phyloP scores from a whole-genome alignment of 805 yeast species.

The Wickerhamiella occidentalis region DNA sequence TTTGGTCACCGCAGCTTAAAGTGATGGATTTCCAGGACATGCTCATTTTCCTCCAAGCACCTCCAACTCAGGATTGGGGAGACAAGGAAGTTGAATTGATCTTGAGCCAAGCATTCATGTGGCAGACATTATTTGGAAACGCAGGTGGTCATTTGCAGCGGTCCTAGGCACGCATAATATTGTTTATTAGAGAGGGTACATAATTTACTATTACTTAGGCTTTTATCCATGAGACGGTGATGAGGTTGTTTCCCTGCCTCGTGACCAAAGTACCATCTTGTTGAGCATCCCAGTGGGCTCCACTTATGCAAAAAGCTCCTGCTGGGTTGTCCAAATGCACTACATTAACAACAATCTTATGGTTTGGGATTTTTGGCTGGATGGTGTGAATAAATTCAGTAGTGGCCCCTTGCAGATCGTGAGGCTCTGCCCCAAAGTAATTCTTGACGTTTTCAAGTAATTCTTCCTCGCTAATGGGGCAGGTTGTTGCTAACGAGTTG shows the following conservation, averaged over 20 bases:
- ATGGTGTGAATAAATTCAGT: constrained; percentile 3
- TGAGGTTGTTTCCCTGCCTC: constrained; percentile 8
- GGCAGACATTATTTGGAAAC: constrained; percentile 87
- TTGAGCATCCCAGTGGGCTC: constrained; percentile 22
- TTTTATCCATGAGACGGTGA: constrained; percentile 19
- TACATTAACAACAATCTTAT: constrained; percentile 19
- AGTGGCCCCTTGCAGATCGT: background rate
- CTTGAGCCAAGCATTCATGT: constrained; percentile 88
- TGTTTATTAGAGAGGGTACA: background rate
- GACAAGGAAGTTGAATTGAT: constrained; percentile 85
- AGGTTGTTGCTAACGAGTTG: constrained; percentile 1
- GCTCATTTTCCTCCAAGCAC: constrained; percentile 77
- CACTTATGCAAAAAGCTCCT: constrained; percentile 17
- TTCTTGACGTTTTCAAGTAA: constrained; percentile 12
- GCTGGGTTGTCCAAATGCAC: constrained; percentile 13
- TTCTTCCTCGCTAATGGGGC: constrained; percentile 16
- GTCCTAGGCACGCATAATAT: background rate
- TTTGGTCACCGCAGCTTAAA: constrained; percentile 69
- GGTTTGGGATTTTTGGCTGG: constrained; percentile 16
- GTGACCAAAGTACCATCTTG: constrained; percentile 22
- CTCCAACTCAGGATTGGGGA: constrained; percentile 77
- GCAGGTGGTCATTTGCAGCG: constrained; percentile 72
- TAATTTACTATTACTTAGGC: background rate
- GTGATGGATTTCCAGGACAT: constrained; percentile 90
- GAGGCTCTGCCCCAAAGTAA: constrained; percentile 9